Evolutionary conservation across 768 basidiomycete species (phyloP).

Genomic region (Hygrophorus pudorinus): DNA sequence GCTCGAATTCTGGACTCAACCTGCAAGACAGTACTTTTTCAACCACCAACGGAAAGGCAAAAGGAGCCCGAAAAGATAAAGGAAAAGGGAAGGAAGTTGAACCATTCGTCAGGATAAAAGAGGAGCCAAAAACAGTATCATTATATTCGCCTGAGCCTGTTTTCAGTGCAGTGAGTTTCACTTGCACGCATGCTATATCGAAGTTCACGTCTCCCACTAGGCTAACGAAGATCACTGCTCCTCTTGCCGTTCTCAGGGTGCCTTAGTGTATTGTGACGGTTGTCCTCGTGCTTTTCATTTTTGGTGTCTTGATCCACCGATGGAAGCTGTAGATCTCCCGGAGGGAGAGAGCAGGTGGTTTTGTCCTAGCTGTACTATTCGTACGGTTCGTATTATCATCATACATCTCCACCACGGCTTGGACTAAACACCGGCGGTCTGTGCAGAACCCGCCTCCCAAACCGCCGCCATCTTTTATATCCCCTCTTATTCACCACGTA

Average conservation of each 20-base stretch:
- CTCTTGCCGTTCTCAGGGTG: slow-evolving; percentile 71
- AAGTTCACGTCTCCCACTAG: slow-evolving; percentile 13
- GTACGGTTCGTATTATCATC: slow-evolving; percentile 41
- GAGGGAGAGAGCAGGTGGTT: slow-evolving; percentile 81
- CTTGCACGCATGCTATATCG: background rate
- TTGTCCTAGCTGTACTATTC: slow-evolving; percentile 61
- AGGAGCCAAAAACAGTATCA: slow-evolving; percentile 37
- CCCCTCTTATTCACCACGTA: slow-evolving; percentile 61
- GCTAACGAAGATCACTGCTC: slow-evolving; percentile 79
- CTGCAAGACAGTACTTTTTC: slow-evolving; percentile 22
- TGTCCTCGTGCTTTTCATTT: slow-evolving; percentile 95
- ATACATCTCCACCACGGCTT: slow-evolving; percentile 1
- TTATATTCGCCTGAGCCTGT: slow-evolving; percentile 38
- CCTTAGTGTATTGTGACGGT: slow-evolving; percentile 93
- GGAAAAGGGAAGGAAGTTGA: slow-evolving; percentile 44
- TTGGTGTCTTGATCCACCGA: slow-evolving; percentile 92
- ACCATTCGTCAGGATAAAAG: slow-evolving; percentile 35
- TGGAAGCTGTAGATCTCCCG: slow-evolving; percentile 62
- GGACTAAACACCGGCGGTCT: background rate
- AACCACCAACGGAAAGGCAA: slow-evolving; percentile 21
- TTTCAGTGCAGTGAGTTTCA: slow-evolving; percentile 28
- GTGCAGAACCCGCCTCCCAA: slow-evolving; percentile 58
- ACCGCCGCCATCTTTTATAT: slow-evolving; percentile 56
- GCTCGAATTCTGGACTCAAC: slow-evolving; percentile 49
- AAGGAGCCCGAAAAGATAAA: slow-evolving; percentile 35